These are phyloP conservation scores for Biscogniauxia marginata DNA, from an alignment of 2,329 filamentous ascomycete genomes.

Conservation along the genomic window DNA sequence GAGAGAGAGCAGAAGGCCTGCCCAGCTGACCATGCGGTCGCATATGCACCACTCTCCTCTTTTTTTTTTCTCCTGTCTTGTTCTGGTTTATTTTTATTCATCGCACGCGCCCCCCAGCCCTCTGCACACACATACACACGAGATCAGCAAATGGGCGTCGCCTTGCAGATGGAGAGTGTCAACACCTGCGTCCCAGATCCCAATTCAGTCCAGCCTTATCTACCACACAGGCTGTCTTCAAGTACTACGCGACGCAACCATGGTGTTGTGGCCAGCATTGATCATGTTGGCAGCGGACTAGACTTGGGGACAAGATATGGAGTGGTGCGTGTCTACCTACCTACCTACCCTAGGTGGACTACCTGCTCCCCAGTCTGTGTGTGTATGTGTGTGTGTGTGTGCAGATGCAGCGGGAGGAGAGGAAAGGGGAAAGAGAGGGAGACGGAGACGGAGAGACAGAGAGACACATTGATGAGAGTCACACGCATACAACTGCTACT, in stretches of 20 bases:
- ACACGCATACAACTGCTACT: neutral
- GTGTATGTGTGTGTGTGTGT: neutral
- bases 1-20: constrained; percentile 10
- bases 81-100: constrained; percentile 2
- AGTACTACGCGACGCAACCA: neutral
- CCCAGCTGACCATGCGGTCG: constrained; percentile 19
- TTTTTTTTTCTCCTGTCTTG: constrained; percentile 12
- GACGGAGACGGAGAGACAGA: neutral
- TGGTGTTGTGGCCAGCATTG: neutral
- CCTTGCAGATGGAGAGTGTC: constrained; percentile 9
- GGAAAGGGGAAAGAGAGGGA: neutral
- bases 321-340: neutral
- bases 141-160: constrained; percentile 9
- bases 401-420: neutral
- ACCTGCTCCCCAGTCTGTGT: neutral
- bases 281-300: neutral
- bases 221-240: neutral
- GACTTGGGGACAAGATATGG: neutral
- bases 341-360: neutral
- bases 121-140: constrained; percentile 8
- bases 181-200: neutral
- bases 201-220: neutral
- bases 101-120: constrained; percentile 1
- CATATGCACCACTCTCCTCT: constrained; percentile 20
- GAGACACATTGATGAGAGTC: neutral